phyloP scores from a whole-genome alignment of 371 early-diverging fungal species.

The Rhizomucor pusillus region DNA sequence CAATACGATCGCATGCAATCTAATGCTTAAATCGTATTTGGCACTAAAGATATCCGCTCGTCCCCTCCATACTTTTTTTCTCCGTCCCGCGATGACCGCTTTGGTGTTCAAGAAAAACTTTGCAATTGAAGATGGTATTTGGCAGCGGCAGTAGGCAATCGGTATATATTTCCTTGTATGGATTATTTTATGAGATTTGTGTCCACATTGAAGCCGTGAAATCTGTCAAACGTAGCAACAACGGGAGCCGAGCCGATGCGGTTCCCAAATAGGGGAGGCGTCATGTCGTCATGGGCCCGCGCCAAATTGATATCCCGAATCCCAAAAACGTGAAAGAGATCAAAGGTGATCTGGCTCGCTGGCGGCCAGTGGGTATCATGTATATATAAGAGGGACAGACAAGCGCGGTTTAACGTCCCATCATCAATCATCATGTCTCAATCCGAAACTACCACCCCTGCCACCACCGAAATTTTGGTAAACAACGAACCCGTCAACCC shows the following conservation, averaged over 20 bases:
- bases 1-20: too few species aligned
- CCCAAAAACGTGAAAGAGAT: background rate
- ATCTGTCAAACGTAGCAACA: background rate
- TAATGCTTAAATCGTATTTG: too few species aligned
- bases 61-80: too few species aligned
- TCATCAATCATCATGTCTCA: constrained; percentile 8
- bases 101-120: too few species aligned
- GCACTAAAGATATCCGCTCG: too few species aligned
- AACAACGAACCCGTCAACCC: constrained; percentile 10
- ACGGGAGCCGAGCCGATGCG: constrained; percentile 1
- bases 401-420: too few species aligned
- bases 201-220: background rate
- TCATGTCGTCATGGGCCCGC: constrained; percentile 2
- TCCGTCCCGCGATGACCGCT: too few species aligned
- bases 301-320: too few species aligned
- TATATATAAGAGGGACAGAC: too few species aligned
- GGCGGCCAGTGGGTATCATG: background rate
- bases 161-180: too few species aligned
- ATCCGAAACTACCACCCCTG: background rate
- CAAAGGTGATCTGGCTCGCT: background rate
- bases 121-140: too few species aligned
- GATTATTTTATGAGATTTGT: background rate
- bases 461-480: background rate
- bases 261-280: background rate
- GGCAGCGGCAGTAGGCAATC: too few species aligned